A percentile compares a stretch with the other conserved stretches of the same genome.
Conservation (phyloP, 1,284 basidiomycete species). For the Ustilago vetiveriae region DNA sequence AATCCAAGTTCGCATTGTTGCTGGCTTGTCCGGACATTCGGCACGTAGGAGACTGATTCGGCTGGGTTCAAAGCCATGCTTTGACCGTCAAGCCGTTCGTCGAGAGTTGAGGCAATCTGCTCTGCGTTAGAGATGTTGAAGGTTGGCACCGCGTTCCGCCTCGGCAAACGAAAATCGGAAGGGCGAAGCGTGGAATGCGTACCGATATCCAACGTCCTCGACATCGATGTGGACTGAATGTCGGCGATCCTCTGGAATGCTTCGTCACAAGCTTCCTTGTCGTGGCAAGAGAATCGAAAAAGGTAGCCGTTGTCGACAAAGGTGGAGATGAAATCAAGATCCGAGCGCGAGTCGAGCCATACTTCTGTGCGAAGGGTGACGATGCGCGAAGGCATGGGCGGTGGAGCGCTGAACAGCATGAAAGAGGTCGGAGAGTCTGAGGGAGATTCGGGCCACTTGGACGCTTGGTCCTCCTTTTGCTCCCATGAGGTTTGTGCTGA, state of each 20-base stretch:
- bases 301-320: slow-evolving; percentile 24
- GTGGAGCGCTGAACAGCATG: neutral
- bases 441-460: neutral
- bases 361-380: neutral
- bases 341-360: neutral
- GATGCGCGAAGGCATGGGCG: neutral
- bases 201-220: too few species aligned
- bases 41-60: too few species aligned
- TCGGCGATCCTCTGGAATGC: neutral
- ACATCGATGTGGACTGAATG: too few species aligned
- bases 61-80: too few species aligned
- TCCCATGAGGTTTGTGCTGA: neutral
- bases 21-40: too few species aligned
- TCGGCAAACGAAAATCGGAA: too few species aligned
- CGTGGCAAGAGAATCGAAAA: neutral
- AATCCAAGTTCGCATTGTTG: too few species aligned
- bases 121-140: too few species aligned
- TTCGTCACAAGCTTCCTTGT: neutral
- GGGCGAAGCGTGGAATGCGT: too few species aligned
- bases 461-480: neutral
- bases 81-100: too few species aligned
- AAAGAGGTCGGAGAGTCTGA: neutral
- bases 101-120: neutral
- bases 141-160: too few species aligned
- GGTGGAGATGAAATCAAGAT: slow-evolving; percentile 6